Conservation (phyloP, 108 stramenopile genomes). For the Craspedostauros australis region DNA sequence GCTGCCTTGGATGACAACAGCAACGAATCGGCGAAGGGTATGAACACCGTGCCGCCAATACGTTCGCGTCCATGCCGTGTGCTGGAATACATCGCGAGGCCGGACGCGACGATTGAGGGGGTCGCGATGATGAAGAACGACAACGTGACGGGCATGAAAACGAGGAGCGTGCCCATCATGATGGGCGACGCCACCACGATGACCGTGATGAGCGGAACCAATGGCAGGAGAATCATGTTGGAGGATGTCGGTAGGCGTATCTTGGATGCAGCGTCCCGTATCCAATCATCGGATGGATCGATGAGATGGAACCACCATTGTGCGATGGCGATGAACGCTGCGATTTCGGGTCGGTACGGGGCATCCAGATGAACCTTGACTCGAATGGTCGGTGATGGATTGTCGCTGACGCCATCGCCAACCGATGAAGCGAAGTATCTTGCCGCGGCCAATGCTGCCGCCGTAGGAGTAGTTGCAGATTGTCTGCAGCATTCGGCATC, state of each 20-base stretch:
- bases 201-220: slow-evolving; percentile 49
- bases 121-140: slow-evolving; percentile 23
- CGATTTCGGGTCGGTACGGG: slow-evolving; percentile 73
- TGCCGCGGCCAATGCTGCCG: background rate
- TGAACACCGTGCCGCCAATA: slow-evolving; percentile 26
- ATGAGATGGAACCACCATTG: slow-evolving; percentile 59
- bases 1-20: slow-evolving; percentile 39
- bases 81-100: slow-evolving; percentile 43
- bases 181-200: slow-evolving; percentile 48
- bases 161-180: slow-evolving; percentile 37
- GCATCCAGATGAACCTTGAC: slow-evolving; percentile 55
- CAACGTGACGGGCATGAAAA: slow-evolving; percentile 72
- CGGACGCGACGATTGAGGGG: slow-evolving; percentile 5
- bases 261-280: slow-evolving; percentile 7
- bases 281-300: slow-evolving; percentile 38
- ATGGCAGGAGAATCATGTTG: slow-evolving; percentile 43
- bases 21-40: slow-evolving; percentile 47
- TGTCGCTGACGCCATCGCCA: too few relatives aligned
- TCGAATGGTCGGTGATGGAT: slow-evolving; percentile 73
- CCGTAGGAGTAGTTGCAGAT: background rate
- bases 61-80: slow-evolving; percentile 45
- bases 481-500: too few relatives aligned
- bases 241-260: slow-evolving; percentile 8
- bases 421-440: too few relatives aligned
- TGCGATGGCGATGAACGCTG: slow-evolving; percentile 41